Evolutionary conservation across 495 filamentous ascomycete genomes (phyloP).

Genomic region (Podospora fimiseda): DNA sequence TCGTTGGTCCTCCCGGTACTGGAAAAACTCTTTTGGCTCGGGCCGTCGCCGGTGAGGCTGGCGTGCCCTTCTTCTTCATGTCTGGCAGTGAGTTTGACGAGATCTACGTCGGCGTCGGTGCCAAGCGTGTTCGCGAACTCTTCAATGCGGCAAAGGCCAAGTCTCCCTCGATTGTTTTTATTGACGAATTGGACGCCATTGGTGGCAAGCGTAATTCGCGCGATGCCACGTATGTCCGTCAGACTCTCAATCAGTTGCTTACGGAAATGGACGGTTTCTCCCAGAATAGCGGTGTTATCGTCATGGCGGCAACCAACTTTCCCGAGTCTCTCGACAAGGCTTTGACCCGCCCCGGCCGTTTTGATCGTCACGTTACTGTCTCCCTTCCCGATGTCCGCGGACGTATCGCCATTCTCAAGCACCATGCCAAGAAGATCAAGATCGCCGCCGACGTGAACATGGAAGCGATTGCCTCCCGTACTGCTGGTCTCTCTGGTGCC

Average conservation of each 20-base stretch:
- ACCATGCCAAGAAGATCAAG: slow-evolving; percentile 86
- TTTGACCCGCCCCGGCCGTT: slow-evolving; percentile 86
- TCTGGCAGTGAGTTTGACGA: slow-evolving; percentile 98
- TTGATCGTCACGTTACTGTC: slow-evolving; percentile 85
- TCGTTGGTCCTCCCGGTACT: slow-evolving; percentile 93
- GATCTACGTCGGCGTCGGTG: slow-evolving; percentile 95
- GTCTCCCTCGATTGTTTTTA: slow-evolving; percentile 94
- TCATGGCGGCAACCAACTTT: slow-evolving; percentile 93
- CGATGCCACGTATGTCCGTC: slow-evolving; percentile 93
- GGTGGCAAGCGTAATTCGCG: slow-evolving; percentile 88
- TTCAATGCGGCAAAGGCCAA: slow-evolving; percentile 82
- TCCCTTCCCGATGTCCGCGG: slow-evolving; percentile 93
- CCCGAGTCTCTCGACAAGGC: slow-evolving; percentile 92
- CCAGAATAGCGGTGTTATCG: slow-evolving; percentile 87
- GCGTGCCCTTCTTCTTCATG: slow-evolving; percentile 99
- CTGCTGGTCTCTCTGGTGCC: slow-evolving; percentile 87
- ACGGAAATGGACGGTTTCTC: slow-evolving; percentile 98
- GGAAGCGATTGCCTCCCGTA: slow-evolving; percentile 73
- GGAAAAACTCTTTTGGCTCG: slow-evolving; percentile 97
- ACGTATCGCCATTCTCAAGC: slow-evolving; percentile 81
- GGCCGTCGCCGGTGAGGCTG: slow-evolving; percentile 93
- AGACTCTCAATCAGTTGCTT: slow-evolving; percentile 93
- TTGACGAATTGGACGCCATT: slow-evolving; percentile 95
- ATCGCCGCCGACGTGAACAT: slow-evolving; percentile 72
- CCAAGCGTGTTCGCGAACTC: slow-evolving; percentile 95